Percentiles rank a stretch among this genome's conserved stretches.
Conservation (phyloP, 2,329 filamentous ascomycete genomes). For the Leptographium lundbergii region DNA sequence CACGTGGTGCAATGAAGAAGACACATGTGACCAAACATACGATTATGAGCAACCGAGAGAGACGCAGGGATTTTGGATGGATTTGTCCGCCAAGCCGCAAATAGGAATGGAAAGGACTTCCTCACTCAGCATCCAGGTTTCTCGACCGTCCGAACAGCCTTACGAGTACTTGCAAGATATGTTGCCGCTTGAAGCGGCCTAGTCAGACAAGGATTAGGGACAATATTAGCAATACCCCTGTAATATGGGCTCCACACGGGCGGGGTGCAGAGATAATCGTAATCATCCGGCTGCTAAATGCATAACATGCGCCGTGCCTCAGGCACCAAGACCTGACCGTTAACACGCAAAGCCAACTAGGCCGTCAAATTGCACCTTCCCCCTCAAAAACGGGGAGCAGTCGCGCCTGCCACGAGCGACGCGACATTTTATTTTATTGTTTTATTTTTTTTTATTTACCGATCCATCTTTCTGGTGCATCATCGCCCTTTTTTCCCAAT, state of each 20-base stretch:
- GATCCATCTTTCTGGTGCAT: background rate
- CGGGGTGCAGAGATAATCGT: background rate
- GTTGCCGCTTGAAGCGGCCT: no score
- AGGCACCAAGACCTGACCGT: conserved; percentile 5
- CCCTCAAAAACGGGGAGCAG: conserved; percentile 5
- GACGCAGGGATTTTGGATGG: no score
- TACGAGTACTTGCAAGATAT: no score
- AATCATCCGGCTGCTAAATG: background rate
- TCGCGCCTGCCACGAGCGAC: conserved; percentile 12
- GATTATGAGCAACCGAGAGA: no score
- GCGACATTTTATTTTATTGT: conserved; percentile 11
- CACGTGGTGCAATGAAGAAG: no score
- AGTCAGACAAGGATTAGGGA: no score
- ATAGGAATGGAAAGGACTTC: no score
- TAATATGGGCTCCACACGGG: background rate
- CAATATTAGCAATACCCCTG: no score
- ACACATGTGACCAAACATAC: no score
- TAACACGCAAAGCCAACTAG: background rate
- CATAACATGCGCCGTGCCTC: conserved; percentile 1
- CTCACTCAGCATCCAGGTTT: no score
- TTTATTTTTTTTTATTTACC: conserved; percentile 4
- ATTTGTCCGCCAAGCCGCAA: no score
- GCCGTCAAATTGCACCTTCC: conserved; percentile 1
- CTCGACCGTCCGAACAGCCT: no score
- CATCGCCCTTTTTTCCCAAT: background rate